Base-by-base conservation (phyloP, 2,329 filamentous ascomycete genomes). In the Chaetothyriales sp. region DNA sequence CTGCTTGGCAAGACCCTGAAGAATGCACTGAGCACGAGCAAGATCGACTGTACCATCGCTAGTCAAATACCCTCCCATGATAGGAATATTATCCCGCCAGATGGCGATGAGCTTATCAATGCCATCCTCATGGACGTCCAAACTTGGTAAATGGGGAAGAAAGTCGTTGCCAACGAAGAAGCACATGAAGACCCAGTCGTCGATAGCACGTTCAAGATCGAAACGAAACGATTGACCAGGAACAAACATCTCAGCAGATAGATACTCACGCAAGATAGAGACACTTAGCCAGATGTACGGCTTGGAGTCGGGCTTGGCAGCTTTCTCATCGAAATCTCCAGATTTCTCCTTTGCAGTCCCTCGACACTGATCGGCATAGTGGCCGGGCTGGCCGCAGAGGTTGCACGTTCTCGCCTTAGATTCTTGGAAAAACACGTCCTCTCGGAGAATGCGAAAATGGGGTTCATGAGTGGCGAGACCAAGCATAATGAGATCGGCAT, bases 111-210 rank as follows among this genome's bases (percentile, higher is more conserved):
- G 75, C 0, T 89, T 94, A 65, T 98, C 90, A 64, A 98, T 98
- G 47, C 90, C 90, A 65, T 95, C 89, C 64, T 98, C 92, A 55
- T 92, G 82, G 66, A 98, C 97, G 67, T 97, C 92, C 53, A 98
- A 77, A 62, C 90, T 94, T n/a, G 92, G 92, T 53, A 98, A 74
- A 75, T 98, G 92, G 48, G 92, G 92, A 60, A 98, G 72, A 71
- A 98, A 98, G 73, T 98, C 94, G 69, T 98, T 98, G 60, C 90
- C 90, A 52, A 97, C 90, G 66, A 97, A 97, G 72, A 94, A 97
- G 71, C 90, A 97, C 82, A 97, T 92, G 67, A 97, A 97, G 13
- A 97, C 88, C 92, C 90, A 97, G 66, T 97, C 90, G 68, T 97
- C 92, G 54, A 97, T 79, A 22, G 89, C 89, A 58, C 92, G 82